Evolutionary conservation across 2,329 filamentous ascomycete species (phyloP), one percentile per base, ranked within the genome.

Genomic region (Pseudogymnoascus sp.): DNA sequence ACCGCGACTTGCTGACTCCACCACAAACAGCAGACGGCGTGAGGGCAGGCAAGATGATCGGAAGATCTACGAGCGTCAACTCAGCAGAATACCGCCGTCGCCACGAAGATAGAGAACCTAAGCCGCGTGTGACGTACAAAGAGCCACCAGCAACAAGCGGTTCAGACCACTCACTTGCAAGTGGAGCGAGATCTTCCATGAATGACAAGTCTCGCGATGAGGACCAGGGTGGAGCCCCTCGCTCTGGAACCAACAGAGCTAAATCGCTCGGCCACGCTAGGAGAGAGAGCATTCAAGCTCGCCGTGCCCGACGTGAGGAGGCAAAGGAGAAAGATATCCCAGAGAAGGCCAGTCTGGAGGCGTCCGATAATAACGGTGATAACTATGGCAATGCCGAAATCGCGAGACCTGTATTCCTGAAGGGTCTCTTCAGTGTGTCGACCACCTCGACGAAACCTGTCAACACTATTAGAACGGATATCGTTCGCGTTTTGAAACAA

Each of bases 341-440:
- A 0, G 93, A 98, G 75, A 95, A 97, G 77, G 96, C 92, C 0
- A 92, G 96, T 72, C 84, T 87, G 60, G 92, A 97, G 64, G 78
- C 91, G 25, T 85, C 83, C 16, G 83, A 86, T 65, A 80, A 80
- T 28, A 88, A 85, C 7, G 85, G 82, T 1, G 85, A 88, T 43
- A 78, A 83, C 23, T 75, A 88, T 8, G 83, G 85, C 66, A 86
- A 85, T 69, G 87, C 89, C 4, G 92, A 96, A 69, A 85, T 93
- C 66, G 88, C 93, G 62, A 97, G 96, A 75, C 95, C 95, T 0
- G 95, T 98, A 2, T 98, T 90, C 75, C 84, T 99, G 64, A 99
- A 98, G 77, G 95, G 95, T 4, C 82, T 99, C 16, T 98, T 99
- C 78, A 98, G 93, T 71, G 95, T 98, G 63, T 96, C 92, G 3